A percentile compares a stretch with the other conserved stretches of the same genome.
phyloP scores from a whole-genome alignment of 306 rosid genomes.

The Quillaja saponaria region DNA sequence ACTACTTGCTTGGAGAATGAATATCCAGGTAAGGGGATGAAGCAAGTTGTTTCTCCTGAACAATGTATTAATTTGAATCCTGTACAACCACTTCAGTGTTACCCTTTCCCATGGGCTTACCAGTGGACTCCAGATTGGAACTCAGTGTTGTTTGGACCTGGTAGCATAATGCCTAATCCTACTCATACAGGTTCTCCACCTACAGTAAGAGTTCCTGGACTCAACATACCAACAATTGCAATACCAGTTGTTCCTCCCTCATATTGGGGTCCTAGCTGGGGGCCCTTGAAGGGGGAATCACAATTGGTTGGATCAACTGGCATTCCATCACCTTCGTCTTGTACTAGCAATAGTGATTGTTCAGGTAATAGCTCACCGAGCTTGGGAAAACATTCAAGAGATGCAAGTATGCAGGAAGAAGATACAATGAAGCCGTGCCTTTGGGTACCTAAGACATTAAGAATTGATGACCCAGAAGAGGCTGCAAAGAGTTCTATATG shows the following conservation, averaged over 20 bases:
- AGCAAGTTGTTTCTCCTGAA: conserved; percentile 31
- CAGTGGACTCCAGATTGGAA: conserved; percentile 57
- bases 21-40: conserved; percentile 28
- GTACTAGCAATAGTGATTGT: conserved; percentile 30
- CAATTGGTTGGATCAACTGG: conserved; percentile 35
- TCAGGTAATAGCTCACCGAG: conserved; percentile 44
- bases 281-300: conserved; percentile 31
- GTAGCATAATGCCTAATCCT: conserved; percentile 30
- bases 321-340: conserved; percentile 42
- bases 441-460: conserved; percentile 69
- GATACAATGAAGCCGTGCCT: conserved; percentile 40
- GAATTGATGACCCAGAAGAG: conserved; percentile 60
- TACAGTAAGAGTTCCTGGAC: conserved; percentile 43
- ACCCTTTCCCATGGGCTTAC: conserved; percentile 46
- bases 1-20: conserved; percentile 32
- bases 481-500: conserved; percentile 65
- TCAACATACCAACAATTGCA: conserved; percentile 35
- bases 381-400: conserved; percentile 66
- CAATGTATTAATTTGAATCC: conserved; percentile 30
- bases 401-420: conserved; percentile 37
- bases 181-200: conserved; percentile 32
- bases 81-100: conserved; percentile 37
- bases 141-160: conserved; percentile 30
- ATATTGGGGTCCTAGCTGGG: conserved; percentile 46
- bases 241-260: conserved; percentile 41